Evolutionary conservation across 2,329 filamentous ascomycete genomes (phyloP).

Genomic region (Juglanconis sp.): DNA sequence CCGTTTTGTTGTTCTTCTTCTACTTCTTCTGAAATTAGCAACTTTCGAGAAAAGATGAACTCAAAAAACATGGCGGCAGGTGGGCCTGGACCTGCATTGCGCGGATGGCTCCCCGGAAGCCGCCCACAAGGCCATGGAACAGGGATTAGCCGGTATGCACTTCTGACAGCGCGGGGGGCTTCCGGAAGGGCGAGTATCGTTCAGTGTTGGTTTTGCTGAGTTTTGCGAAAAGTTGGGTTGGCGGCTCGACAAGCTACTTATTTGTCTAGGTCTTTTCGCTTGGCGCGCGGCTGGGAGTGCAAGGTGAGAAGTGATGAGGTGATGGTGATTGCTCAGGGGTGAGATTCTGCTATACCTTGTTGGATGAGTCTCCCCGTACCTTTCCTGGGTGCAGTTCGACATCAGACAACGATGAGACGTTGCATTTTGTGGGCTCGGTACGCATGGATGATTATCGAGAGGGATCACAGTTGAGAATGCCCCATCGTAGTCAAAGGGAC

Average conservation of each 20-base stretch:
- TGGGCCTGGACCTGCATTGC: constrained; percentile 12
- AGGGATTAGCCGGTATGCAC: constrained; percentile 14
- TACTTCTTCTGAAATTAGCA: constrained; percentile 12
- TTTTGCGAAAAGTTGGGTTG: background rate
- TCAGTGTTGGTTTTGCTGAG: background rate
- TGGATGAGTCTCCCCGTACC: no score
- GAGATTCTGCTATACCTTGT: no score
- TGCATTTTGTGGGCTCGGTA: no score
- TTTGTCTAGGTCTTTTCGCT: background rate
- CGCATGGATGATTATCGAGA: no score
- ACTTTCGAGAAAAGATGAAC: constrained; percentile 18
- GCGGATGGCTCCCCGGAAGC: constrained; percentile 14
- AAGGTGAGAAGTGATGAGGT: no score
- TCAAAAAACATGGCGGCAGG: constrained; percentile 9
- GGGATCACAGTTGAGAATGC: no score
- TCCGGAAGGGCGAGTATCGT: constrained; percentile 4
- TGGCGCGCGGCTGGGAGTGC: background rate
- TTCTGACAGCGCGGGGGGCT: constrained; percentile 15
- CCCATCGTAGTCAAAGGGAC: no score
- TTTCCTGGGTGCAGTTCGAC: no score
- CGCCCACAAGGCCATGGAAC: background rate
- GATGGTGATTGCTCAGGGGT: no score
- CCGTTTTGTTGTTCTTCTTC: background rate
- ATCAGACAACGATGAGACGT: no score
- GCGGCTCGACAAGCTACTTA: background rate